A percentile compares a stretch with the other conserved stretches of the same genome.
Conservation (phyloP, 78 protist genomes). For the Mastigamoeba balamuthi region DNA sequence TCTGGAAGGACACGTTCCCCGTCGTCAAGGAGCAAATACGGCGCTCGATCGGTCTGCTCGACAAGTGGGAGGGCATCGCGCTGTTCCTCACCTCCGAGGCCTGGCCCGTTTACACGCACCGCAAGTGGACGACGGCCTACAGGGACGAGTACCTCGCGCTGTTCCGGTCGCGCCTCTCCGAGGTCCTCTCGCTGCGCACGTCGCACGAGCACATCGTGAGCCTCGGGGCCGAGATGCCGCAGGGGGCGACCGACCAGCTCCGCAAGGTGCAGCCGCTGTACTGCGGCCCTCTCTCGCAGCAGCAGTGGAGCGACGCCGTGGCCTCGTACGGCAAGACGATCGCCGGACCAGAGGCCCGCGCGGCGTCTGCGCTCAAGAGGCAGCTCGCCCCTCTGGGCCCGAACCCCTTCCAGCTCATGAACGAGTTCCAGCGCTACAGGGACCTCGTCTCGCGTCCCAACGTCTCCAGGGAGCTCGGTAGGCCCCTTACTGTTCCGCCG, state of each 20-base stretch:
- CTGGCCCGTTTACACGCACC: background rate
- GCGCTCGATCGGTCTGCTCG: background rate
- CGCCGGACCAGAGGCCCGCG: background rate
- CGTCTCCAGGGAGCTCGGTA: constrained; percentile 3
- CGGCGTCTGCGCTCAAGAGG: background rate
- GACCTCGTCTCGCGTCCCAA: constrained; percentile 7
- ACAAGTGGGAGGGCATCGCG: constrained; percentile 4
- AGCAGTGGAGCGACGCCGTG: too few species aligned
- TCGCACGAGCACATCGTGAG: background rate
- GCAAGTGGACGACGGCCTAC: background rate
- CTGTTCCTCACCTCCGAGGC: background rate
- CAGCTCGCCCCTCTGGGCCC: background rate
- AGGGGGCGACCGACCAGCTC: background rate
- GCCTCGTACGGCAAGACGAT: too few species aligned
- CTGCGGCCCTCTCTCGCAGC: background rate
- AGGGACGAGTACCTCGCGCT: background rate
- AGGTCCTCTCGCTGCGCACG: background rate
- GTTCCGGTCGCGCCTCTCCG: background rate
- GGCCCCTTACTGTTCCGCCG: background rate
- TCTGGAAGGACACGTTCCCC: background rate
- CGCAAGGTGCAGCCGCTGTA: background rate
- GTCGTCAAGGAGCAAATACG: background rate
- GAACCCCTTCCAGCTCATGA: background rate
- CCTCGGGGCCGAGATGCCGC: background rate
- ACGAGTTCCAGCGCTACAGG: constrained; percentile 1